Evolutionary conservation across 2,329 filamentous ascomycete genomes (phyloP).

Genomic region (Colletotrichum lentis): DNA sequence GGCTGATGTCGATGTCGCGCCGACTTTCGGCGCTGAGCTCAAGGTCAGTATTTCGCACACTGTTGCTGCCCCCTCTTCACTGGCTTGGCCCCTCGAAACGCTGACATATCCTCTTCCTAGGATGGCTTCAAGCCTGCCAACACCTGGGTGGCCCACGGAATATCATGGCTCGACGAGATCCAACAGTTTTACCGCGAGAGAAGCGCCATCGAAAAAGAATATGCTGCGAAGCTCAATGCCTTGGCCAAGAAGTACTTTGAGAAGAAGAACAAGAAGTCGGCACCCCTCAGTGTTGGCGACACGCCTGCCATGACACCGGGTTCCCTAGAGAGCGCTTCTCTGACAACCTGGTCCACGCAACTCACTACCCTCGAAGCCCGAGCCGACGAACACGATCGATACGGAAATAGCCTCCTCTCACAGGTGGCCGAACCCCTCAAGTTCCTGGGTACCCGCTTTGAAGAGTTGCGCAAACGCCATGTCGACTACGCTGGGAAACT

Average conservation of each 20-base stretch:
- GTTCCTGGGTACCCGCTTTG: conserved; percentile 75
- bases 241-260: conserved; percentile 97
- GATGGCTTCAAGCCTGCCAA: conserved; percentile 97
- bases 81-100: conserved; percentile 27
- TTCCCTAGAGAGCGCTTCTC: conserved; percentile 92
- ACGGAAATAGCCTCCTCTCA: conserved; percentile 77
- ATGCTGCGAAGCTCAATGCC: conserved; percentile 84
- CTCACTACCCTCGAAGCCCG: conserved; percentile 87
- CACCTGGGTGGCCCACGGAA: conserved; percentile 87
- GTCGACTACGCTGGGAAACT: conserved; percentile 87
- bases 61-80: neutral
- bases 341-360: conserved; percentile 97
- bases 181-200: conserved; percentile 97
- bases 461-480: conserved; percentile 92
- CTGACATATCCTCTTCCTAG: conserved; percentile 56
- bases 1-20: conserved; percentile 83
- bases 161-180: conserved; percentile 95
- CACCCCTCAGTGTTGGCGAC: conserved; percentile 90
- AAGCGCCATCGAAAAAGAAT: conserved; percentile 94
- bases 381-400: conserved; percentile 88
- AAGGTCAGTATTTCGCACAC: conserved; percentile 68
- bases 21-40: conserved; percentile 91
- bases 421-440: conserved; percentile 90
- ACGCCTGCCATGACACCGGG: conserved; percentile 92
- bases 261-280: conserved; percentile 91